Percentiles rank a stretch among this genome's conserved stretches.
These are phyloP conservation scores for Fusarium nodosum DNA, from an alignment of 2,329 filamentous ascomycete species.

Conservation along the genomic window DNA sequence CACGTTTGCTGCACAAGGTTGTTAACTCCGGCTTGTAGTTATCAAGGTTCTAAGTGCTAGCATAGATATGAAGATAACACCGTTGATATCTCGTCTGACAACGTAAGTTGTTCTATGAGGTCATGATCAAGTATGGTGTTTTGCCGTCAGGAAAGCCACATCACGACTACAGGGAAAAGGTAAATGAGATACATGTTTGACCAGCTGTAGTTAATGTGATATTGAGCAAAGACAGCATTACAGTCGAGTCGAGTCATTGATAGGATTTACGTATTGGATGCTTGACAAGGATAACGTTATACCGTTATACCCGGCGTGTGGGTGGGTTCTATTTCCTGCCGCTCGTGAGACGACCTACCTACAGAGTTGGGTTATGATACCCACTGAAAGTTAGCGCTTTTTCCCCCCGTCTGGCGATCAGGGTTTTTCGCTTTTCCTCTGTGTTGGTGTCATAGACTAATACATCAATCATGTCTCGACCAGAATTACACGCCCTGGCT, in stretches of 20 bases:
- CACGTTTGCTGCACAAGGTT: constrained; percentile 35
- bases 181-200: constrained; percentile 11
- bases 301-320: constrained; percentile 37
- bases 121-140: neutral
- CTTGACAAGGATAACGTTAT: constrained; percentile 20
- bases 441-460: constrained; percentile 36
- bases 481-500: constrained; percentile 18
- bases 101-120: neutral
- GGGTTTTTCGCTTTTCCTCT: constrained; percentile 26
- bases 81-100: neutral
- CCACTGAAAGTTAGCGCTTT: constrained; percentile 25
- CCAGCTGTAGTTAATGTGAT: constrained; percentile 16
- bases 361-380: neutral
- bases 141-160: neutral
- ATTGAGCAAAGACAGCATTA: constrained; percentile 15
- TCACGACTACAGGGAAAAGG: neutral
- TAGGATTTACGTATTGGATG: constrained; percentile 25
- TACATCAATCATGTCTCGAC: constrained; percentile 1
- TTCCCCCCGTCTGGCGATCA: constrained; percentile 37
- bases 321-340: constrained; percentile 39
- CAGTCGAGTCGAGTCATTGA: constrained; percentile 24
- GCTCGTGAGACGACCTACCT: neutral
- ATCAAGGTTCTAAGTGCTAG: constrained; percentile 9
- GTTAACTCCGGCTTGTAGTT: constrained; percentile 31
- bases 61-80: neutral